These are phyloP conservation scores for Diddensiella transvaalensis DNA, from an alignment of 805 yeast genomes.

Conservation along the genomic window DNA sequence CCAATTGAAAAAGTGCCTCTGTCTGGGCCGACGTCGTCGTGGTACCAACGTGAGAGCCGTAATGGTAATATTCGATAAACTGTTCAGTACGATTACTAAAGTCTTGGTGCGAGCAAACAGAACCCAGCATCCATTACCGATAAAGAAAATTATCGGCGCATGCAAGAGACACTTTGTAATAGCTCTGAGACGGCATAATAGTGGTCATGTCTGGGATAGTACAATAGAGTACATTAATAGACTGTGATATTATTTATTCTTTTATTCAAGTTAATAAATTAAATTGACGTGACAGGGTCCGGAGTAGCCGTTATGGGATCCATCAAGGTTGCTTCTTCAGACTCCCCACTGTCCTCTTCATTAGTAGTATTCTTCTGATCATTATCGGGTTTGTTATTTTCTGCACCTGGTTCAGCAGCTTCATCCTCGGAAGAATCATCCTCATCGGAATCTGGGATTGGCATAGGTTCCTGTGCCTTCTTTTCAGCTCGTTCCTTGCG, in stretches of 20 bases:
- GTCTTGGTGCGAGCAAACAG: no score
- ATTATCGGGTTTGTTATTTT: background rate
- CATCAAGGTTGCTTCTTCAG: background rate
- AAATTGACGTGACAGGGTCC: no score
- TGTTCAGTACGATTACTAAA: background rate
- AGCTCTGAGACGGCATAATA: background rate
- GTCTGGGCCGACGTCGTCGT: background rate
- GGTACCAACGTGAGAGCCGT: background rate
- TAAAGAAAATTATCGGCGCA: background rate
- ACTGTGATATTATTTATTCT: no score
- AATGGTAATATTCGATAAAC: background rate
- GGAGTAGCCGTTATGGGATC: background rate
- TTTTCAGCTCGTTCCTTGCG: constrained; percentile 19
- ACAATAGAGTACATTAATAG: background rate
- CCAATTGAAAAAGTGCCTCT: background rate
- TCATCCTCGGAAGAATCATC: constrained; percentile 13
- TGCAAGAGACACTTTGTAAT: background rate
- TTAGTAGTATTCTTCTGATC: background rate
- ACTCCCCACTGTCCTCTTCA: background rate
- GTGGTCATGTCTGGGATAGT: background rate
- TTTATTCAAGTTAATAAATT: no score
- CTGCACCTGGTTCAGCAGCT: no score
- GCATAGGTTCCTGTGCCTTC: constrained; percentile 12
- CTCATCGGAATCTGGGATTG: constrained; percentile 15
- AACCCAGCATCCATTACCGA: background rate